Conservation (phyloP, 805 yeast genomes). For the Schwanniomyces occidentalis region DNA sequence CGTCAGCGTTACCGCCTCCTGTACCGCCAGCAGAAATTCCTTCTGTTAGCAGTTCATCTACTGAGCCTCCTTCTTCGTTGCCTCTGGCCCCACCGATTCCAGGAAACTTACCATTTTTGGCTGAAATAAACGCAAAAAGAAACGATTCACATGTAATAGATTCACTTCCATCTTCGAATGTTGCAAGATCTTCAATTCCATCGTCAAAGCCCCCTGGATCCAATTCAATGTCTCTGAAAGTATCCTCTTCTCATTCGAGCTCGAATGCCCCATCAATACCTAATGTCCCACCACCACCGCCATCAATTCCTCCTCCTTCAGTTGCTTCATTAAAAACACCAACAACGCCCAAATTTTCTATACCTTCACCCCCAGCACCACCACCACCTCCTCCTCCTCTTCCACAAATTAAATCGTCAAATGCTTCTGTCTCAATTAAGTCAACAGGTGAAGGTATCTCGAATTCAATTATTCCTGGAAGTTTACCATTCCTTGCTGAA, state of each 20-base stretch:
- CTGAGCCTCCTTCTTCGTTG: conserved; percentile 15
- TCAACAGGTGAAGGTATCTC: conserved; percentile 19
- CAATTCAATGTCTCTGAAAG: conserved; percentile 18
- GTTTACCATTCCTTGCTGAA: conserved; percentile 57
- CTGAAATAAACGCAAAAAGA: conserved; percentile 57
- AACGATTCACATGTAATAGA: conserved; percentile 53
- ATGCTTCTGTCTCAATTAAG: conserved; percentile 24
- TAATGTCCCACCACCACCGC: conserved; percentile 20
- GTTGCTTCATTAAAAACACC: conserved; percentile 17
- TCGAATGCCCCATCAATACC: too few species aligned
- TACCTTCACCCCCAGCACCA: conserved; percentile 12
- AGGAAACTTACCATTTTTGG: conserved; percentile 57
- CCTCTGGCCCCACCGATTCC: conserved; percentile 16
- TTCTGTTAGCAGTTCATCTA: conserved; percentile 7
- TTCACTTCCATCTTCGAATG: conserved; percentile 18
- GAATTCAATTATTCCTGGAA: too few species aligned
- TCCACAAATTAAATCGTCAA: conserved; percentile 7
- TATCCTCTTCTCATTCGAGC: conserved; percentile 1
- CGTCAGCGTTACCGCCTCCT: conserved; percentile 17
- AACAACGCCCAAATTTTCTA: conserved; percentile 12
- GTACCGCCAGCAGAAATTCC: conserved; percentile 16
- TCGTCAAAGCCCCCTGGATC: conserved; percentile 13
- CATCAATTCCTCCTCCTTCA: conserved; percentile 18
- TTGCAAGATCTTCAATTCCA: conserved; percentile 18
- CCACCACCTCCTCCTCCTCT: conserved; percentile 5